phyloP scores from a whole-genome alignment of 495 filamentous ascomycete species.

The Cercophora newfieldiana region DNA sequence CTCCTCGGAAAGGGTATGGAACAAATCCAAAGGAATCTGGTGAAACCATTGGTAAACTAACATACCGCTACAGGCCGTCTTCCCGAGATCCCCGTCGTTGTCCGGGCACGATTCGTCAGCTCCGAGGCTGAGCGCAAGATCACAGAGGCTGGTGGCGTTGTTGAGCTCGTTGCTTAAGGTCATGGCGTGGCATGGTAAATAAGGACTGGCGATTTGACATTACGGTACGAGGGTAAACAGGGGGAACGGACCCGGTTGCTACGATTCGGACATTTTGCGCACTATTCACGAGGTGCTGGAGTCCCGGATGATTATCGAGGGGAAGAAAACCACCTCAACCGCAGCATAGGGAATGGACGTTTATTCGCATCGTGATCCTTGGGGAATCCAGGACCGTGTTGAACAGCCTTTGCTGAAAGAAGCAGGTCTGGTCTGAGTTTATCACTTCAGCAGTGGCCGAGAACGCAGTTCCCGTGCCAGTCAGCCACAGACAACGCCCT shows the following conservation, averaged over 20 bases:
- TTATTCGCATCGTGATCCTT: conserved; percentile 29
- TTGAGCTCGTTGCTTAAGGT: conserved; percentile 39
- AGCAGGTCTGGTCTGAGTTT: not conserved
- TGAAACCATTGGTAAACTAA: conserved; percentile 1
- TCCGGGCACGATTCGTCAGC: conserved; percentile 38
- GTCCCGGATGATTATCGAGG: conserved; percentile 36
- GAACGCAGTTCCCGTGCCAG: not conserved
- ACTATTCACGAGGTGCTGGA: conserved; percentile 35
- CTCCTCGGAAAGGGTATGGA: conserved; percentile 40
- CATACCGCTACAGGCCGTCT: conserved; percentile 28
- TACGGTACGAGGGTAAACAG: conserved; percentile 37
- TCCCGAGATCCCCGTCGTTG: conserved; percentile 37
- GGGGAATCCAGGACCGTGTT: not conserved
- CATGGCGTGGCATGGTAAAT: conserved; percentile 27
- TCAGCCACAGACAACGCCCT: not conserved
- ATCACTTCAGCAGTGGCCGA: not conserved
- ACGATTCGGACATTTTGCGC: conserved; percentile 29
- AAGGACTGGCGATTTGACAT: conserved; percentile 39
- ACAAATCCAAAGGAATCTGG: not conserved
- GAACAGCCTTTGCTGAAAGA: not conserved
- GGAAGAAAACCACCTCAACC: conserved; percentile 29
- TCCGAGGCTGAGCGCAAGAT: conserved; percentile 41
- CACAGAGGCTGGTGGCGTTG: conserved; percentile 36
- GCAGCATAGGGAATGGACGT: conserved; percentile 41
- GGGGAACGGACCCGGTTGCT: conserved; percentile 30